Evolutionary conservation across 139 green algal species (phyloP).

Genomic region (Micractinium conductrix): DNA sequence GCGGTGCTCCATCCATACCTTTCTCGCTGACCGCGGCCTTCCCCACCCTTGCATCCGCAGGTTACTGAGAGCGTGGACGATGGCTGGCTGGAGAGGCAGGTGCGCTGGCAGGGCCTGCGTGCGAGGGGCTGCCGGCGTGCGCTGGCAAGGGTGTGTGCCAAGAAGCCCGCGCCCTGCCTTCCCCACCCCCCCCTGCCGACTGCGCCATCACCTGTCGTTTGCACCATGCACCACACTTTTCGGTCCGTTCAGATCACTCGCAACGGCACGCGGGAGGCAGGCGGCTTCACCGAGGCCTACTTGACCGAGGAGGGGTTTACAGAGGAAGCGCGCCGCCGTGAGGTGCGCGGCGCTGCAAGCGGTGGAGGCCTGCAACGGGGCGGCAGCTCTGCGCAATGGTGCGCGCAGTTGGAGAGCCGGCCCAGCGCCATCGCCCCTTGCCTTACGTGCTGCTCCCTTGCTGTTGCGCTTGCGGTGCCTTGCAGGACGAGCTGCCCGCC

Average conservation of each 20-base stretch:
- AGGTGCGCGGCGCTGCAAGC: background rate
- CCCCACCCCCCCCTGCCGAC: too few species aligned
- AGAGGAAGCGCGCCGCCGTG: constrained; percentile 33
- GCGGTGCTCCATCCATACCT: too few species aligned
- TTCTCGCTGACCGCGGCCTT: background rate
- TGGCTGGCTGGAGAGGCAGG: constrained; percentile 35
- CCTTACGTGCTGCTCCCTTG: background rate
- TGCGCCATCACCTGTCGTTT: too few species aligned
- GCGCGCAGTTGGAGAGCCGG: background rate
- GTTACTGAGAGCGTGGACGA: constrained; percentile 31
- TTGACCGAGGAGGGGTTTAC: constrained; percentile 60
- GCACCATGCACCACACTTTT: too few species aligned
- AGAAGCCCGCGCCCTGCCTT: too few species aligned
- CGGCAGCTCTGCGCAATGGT: background rate
- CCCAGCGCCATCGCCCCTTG: too few species aligned
- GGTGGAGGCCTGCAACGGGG: too few species aligned
- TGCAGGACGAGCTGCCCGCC: constrained; percentile 20
- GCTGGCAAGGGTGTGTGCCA: too few species aligned
- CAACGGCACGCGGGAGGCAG: constrained; percentile 47
- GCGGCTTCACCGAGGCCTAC: constrained; percentile 77
- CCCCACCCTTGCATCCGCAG: background rate
- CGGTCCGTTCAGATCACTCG: too few species aligned
- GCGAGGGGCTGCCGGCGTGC: too few species aligned
- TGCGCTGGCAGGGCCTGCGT: too few species aligned
- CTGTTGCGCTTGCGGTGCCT: too few species aligned